A percentile compares a stretch with the other conserved stretches of the same genome.
These are phyloP conservation scores for Tetrastigma voinierianum DNA, from an alignment of 164 flowering plant species.

Conservation along the genomic window DNA sequence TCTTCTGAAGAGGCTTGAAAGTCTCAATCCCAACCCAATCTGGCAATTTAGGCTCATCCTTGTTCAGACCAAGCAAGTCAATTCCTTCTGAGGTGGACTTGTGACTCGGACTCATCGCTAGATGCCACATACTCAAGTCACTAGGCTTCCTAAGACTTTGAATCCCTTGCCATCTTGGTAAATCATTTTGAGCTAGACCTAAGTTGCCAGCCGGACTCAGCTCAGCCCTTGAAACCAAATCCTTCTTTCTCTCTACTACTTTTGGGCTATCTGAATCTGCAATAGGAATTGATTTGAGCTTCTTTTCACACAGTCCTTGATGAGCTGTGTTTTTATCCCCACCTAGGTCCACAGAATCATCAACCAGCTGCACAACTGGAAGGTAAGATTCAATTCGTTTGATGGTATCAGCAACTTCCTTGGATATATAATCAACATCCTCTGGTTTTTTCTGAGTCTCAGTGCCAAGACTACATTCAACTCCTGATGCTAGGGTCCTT, in stretches of 20 bases:
- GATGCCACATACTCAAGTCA: background rate
- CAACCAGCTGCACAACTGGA: constrained; percentile 4
- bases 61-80: background rate
- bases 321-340: background rate
- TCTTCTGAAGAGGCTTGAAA: background rate
- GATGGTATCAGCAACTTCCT: constrained; percentile 21
- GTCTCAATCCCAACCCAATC: background rate
- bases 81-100: background rate
- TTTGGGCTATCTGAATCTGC: background rate
- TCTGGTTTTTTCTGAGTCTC: background rate
- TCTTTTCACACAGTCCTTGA: background rate
- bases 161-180: background rate
- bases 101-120: background rate
- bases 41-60: too few relatives aligned
- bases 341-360: background rate
- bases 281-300: background rate
- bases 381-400: constrained; percentile 21
- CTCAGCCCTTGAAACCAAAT: background rate
- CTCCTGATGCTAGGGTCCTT: background rate
- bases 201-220: constrained; percentile 4
- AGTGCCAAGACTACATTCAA: background rate
- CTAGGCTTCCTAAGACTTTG: background rate
- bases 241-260: background rate
- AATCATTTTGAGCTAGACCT: background rate
- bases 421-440: constrained; percentile 7